Evolutionary conservation across 2,329 filamentous ascomycete genomes (phyloP).

Genomic region (Cylindrodendrum hubeiense): DNA sequence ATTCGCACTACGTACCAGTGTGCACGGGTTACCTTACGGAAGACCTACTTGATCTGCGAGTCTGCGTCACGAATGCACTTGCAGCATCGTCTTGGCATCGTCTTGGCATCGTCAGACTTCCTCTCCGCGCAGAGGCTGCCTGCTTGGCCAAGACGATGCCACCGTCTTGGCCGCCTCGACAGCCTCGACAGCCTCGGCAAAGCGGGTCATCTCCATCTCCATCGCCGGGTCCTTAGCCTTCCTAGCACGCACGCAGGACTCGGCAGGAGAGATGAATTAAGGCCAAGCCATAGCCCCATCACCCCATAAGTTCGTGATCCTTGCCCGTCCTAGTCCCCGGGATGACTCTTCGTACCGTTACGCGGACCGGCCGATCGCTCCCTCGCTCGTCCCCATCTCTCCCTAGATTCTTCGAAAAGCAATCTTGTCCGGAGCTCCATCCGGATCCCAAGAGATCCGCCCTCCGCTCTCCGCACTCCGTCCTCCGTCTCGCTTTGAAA

Average conservation of each 20-base stretch:
- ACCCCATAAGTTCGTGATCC: background rate
- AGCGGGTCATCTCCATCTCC: background rate
- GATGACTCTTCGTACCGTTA: background rate
- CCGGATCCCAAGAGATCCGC: background rate
- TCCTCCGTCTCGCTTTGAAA: background rate
- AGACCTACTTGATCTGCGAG: too few species aligned
- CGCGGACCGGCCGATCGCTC: background rate
- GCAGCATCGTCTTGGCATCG: background rate
- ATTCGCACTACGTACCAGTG: background rate
- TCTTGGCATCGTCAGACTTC: background rate
- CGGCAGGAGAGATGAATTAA: background rate
- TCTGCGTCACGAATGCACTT: background rate
- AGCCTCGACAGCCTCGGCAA: background rate
- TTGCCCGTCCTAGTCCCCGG: background rate
- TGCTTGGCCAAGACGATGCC: too few species aligned
- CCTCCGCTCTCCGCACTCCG: background rate
- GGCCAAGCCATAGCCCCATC: background rate
- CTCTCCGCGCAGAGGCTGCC: background rate
- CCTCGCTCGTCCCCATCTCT: background rate
- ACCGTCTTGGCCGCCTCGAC: background rate
- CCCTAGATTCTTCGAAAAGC: background rate
- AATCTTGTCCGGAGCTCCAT: background rate
- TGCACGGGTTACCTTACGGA: too few species aligned
- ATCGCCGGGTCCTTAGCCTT: too few species aligned
- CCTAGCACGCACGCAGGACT: too few species aligned